Percentiles rank a stretch among this genome's conserved stretches.
phyloP scores from a whole-genome alignment of 345 rosid species.

The Citrus mangshanensis region DNA sequence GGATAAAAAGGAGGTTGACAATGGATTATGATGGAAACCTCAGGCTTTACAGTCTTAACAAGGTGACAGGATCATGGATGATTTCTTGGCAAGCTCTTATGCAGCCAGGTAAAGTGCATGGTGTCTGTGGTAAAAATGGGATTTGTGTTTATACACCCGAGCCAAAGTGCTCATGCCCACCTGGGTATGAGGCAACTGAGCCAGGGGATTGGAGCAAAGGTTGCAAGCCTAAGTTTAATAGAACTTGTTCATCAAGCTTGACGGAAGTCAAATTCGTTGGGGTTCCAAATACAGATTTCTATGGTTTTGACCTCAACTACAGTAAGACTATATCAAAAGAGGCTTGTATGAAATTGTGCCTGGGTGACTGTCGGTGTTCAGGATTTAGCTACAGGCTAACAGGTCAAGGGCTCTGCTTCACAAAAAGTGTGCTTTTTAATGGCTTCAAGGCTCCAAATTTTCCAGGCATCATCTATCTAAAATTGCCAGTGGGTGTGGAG shows the following conservation, averaged over 20 bases:
- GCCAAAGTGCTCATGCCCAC: conserved; percentile 47
- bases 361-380: conserved; percentile 30
- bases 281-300: conserved; percentile 26
- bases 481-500: conserved; percentile 21
- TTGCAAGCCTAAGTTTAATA: conserved; percentile 38
- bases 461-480: conserved; percentile 26
- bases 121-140: conserved; percentile 43
- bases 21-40: conserved; percentile 43
- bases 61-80: conserved; percentile 27
- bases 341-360: conserved; percentile 30
- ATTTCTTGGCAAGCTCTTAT: conserved; percentile 32
- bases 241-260: conserved; percentile 12
- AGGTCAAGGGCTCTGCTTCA: conserved; percentile 13
- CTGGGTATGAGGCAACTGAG: conserved; percentile 31
- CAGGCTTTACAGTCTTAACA: conserved; percentile 37
- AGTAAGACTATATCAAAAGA: not conserved
- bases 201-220: conserved; percentile 37
- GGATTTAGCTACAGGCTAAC: conserved; percentile 32
- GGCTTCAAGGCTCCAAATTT: conserved; percentile 30
- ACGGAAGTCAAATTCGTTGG: conserved; percentile 21
- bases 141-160: conserved; percentile 32
- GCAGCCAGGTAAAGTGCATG: conserved; percentile 33
- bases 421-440: conserved; percentile 29
- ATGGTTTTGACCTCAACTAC: conserved; percentile 31
- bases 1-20: conserved; percentile 37